phyloP scores from a whole-genome alignment of 1,139 yeast genomes.

The Candida smagusa region DNA sequence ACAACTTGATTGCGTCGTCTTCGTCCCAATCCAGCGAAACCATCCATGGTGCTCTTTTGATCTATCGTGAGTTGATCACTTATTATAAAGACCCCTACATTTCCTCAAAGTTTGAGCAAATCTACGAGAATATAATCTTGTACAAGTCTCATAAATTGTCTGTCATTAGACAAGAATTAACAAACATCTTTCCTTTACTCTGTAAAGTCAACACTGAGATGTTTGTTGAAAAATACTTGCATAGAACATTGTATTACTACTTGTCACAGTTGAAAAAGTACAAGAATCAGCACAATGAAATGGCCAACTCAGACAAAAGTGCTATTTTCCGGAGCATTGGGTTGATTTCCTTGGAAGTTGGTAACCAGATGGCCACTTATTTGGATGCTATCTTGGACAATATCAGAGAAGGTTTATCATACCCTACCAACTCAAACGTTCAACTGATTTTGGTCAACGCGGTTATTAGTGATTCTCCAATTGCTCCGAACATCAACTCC shows the following conservation, averaged over 20 bases:
- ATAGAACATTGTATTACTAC: conserved; percentile 74
- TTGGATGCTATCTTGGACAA: conserved; percentile 82
- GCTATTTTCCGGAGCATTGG: conserved; percentile 84
- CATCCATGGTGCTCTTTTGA: conserved; percentile 82
- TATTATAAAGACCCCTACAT: conserved; percentile 57
- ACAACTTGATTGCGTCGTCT: conserved; percentile 25
- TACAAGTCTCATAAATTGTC: conserved; percentile 77
- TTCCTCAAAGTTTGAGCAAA: conserved; percentile 59
- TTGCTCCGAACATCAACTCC: conserved; percentile 17
- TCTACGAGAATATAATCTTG: conserved; percentile 70
- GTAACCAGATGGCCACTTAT: conserved; percentile 84
- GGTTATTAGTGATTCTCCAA: conserved; percentile 25
- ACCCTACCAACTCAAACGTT: conserved; percentile 36
- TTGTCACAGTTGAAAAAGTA: conserved; percentile 74
- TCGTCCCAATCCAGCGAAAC: conserved; percentile 53
- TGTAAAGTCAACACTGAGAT: conserved; percentile 75
- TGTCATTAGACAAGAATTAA: conserved; percentile 77
- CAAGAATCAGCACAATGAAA: conserved; percentile 42
- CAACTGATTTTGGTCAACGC: conserved; percentile 46
- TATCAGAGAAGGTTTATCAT: conserved; percentile 74
- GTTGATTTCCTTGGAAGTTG: conserved; percentile 76
- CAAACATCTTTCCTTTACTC: conserved; percentile 75
- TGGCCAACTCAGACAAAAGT: conserved; percentile 59
- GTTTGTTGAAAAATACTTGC: conserved; percentile 80
- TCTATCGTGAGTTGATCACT: conserved; percentile 73